Percentiles rank a stretch among this genome's conserved stretches.
These are phyloP conservation scores for Yarrowia porcina DNA, from an alignment of 805 yeast genomes.

Conservation along the genomic window DNA sequence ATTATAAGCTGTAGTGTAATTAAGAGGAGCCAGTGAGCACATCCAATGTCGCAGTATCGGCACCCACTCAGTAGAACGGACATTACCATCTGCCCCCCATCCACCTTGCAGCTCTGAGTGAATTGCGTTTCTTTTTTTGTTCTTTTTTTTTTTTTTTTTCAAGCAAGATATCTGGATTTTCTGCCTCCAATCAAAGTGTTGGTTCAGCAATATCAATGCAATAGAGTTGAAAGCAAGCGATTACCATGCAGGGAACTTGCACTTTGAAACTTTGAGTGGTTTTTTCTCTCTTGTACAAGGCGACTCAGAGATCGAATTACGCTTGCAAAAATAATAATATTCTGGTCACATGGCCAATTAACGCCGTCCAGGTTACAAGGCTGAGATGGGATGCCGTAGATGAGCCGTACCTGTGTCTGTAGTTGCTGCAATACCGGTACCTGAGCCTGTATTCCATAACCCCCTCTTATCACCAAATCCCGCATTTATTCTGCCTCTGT, in stretches of 20 bases:
- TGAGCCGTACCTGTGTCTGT: too few relatives aligned
- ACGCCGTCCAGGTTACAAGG: neutral
- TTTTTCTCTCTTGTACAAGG: neutral
- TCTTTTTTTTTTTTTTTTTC: neutral
- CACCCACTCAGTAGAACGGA: too few relatives aligned
- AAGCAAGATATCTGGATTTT: neutral
- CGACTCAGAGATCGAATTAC: neutral
- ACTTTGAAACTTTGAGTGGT: neutral
- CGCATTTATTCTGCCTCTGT: neutral
- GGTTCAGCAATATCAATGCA: neutral
- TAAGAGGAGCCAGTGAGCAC: too few relatives aligned
- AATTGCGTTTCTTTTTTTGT: neutral
- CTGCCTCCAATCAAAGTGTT: neutral
- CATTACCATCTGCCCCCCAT: too few relatives aligned
- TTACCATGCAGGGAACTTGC: conserved; percentile 5
- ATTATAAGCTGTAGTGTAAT: too few relatives aligned
- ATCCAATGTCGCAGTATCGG: too few relatives aligned
- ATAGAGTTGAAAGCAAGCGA: conserved; percentile 8
- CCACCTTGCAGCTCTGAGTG: neutral
- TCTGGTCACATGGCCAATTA: neutral
- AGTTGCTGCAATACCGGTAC: too few relatives aligned
- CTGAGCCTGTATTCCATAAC: too few relatives aligned
- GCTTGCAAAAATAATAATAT: neutral
- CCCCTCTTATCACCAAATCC: neutral
- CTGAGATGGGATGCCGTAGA: too few relatives aligned